These are phyloP conservation scores for Yamadazyma mexicana DNA, from an alignment of 1,139 yeast genomes.

Conservation along the genomic window DNA sequence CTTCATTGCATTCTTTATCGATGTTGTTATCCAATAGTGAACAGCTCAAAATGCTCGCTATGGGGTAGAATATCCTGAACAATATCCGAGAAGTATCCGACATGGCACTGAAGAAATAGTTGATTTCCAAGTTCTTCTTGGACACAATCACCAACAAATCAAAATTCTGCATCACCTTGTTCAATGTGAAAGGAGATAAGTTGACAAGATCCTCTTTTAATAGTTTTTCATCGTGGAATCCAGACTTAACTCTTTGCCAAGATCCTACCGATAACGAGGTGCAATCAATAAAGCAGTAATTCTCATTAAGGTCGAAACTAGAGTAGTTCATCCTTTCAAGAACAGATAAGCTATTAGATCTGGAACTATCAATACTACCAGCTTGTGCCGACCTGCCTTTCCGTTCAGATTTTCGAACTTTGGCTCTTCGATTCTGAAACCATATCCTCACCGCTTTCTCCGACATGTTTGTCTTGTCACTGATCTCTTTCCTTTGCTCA, in stretches of 20 bases:
- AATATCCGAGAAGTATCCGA: slow-evolving; percentile 65
- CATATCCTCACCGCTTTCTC: slow-evolving; percentile 92
- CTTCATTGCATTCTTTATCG: slow-evolving; percentile 46
- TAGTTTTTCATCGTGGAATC: slow-evolving; percentile 44
- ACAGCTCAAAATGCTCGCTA: slow-evolving; percentile 45
- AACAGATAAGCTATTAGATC: slow-evolving; percentile 25
- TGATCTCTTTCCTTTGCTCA: slow-evolving; percentile 66
- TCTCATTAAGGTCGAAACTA: slow-evolving; percentile 55
- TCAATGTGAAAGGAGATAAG: slow-evolving; percentile 64
- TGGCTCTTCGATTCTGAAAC: slow-evolving; percentile 93
- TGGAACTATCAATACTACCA: slow-evolving; percentile 15
- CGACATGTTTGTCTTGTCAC: slow-evolving; percentile 78
- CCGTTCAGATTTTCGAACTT: slow-evolving; percentile 61
- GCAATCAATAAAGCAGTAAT: slow-evolving; percentile 67
- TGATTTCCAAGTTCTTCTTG: slow-evolving; percentile 66
- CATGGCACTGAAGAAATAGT: slow-evolving; percentile 71
- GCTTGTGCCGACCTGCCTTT: slow-evolving; percentile 24
- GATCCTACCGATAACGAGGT: slow-evolving; percentile 69
- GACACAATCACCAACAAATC: slow-evolving; percentile 68
- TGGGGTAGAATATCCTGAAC: slow-evolving; percentile 70
- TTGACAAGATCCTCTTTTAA: slow-evolving; percentile 52
- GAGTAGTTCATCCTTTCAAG: slow-evolving; percentile 10
- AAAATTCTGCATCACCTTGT: slow-evolving; percentile 62
- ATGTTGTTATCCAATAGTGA: slow-evolving; percentile 50
- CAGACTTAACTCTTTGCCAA: slow-evolving; percentile 76